Evolutionary conservation across 805 yeast species (phyloP).

Genomic region (Ogataea corticis): DNA sequence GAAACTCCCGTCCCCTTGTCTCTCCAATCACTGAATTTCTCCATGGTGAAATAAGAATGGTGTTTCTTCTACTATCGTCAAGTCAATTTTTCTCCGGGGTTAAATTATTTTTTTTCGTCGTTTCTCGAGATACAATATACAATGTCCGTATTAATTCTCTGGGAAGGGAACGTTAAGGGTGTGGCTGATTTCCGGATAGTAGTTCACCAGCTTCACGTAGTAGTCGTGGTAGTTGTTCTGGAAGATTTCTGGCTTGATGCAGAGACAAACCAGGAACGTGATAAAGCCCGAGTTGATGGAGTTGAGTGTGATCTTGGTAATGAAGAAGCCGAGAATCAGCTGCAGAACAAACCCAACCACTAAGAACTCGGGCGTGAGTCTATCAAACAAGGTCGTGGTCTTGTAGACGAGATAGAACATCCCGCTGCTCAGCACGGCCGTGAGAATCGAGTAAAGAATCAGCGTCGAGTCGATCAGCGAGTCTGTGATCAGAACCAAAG

Average conservation of each 20-base stretch:
- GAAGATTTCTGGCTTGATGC: conserved; percentile 83
- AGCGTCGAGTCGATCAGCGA: conserved; percentile 77
- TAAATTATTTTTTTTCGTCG: background rate
- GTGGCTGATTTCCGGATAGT: conserved; percentile 33
- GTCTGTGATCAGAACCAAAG: conserved; percentile 83
- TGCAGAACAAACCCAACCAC: conserved; percentile 29
- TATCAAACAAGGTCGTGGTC: conserved; percentile 15
- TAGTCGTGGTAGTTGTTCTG: conserved; percentile 66
- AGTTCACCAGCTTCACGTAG: conserved; percentile 31
- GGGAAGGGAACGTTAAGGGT: conserved; percentile 33
- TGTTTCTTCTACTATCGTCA: too few relatives aligned
- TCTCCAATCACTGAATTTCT: conserved; percentile 79
- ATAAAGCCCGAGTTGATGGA: conserved; percentile 80
- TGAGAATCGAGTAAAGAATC: conserved; percentile 71
- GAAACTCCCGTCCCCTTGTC: conserved; percentile 94
- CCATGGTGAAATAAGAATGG: conserved; percentile 47
- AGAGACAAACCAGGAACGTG: conserved; percentile 80
- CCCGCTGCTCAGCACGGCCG: conserved; percentile 46
- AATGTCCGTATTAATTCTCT: conserved; percentile 7
- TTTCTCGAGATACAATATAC: background rate
- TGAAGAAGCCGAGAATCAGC: conserved; percentile 72
- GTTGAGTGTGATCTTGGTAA: conserved; percentile 68
- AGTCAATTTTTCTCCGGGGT: background rate
- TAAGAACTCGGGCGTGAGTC: conserved; percentile 29
- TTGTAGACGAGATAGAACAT: conserved; percentile 15